phyloP scores from a whole-genome alignment of 1,139 yeast genomes.

The Geotrichum restrictum region DNA sequence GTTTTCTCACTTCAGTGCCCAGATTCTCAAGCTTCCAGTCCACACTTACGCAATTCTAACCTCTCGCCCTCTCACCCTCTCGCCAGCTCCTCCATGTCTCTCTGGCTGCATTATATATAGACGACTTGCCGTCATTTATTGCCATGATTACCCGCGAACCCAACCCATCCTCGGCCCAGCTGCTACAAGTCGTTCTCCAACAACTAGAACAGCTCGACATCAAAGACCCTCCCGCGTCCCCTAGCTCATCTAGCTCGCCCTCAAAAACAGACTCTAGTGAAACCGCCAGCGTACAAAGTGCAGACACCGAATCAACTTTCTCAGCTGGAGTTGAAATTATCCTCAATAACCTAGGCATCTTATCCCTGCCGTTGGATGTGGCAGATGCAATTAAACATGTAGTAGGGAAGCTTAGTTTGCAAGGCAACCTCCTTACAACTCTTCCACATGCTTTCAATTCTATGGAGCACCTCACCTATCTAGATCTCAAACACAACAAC shows the following conservation, averaged over 20 bases:
- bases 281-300: conserved; percentile 9
- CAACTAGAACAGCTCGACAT: conserved; percentile 10
- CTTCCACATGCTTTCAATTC: conserved; percentile 50
- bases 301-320: conserved; percentile 8
- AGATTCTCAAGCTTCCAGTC: too few species aligned
- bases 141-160: background rate
- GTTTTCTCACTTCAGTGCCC: too few species aligned
- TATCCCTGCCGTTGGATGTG: conserved; percentile 40
- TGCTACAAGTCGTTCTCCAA: conserved; percentile 9
- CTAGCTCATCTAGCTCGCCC: background rate
- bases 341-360: conserved; percentile 39
- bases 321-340: conserved; percentile 27
- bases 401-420: conserved; percentile 53
- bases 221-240: conserved; percentile 9
- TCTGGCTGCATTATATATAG: too few species aligned
- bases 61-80: too few species aligned
- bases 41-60: too few species aligned
- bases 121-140: conserved; percentile 1
- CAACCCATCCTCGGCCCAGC: conserved; percentile 11
- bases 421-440: conserved; percentile 47
- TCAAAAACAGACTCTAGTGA: background rate
- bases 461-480: conserved; percentile 51
- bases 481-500: conserved; percentile 63
- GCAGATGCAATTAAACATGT: conserved; percentile 42
- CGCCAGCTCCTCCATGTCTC: too few species aligned